Percentiles rank a stretch among this genome's conserved stretches.
Evolutionary conservation across 257 asterid genomes (phyloP).

Genomic region (Nicotiana noctiflora): DNA sequence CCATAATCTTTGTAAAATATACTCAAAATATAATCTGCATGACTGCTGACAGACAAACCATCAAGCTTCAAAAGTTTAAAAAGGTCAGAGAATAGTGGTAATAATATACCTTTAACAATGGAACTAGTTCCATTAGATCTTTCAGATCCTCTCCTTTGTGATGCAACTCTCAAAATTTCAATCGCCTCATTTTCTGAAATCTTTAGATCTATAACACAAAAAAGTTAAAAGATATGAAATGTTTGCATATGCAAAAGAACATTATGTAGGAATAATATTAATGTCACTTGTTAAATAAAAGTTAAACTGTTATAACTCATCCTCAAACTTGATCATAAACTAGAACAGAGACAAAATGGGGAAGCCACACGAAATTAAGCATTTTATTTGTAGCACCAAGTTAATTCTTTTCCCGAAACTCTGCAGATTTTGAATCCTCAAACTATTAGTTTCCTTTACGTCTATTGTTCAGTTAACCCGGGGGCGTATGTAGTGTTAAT

Average conservation of each 20-base stretch:
- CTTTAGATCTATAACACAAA: conserved; percentile 39
- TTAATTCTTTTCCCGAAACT: background rate
- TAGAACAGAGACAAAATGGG: background rate
- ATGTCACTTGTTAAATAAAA: background rate
- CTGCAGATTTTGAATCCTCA: background rate
- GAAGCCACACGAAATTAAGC: background rate
- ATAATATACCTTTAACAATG: conserved; percentile 49
- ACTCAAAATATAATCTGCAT: background rate
- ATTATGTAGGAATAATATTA: background rate
- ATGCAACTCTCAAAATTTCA: conserved; percentile 49
- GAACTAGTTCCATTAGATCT: conserved; percentile 32
- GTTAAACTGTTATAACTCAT: background rate
- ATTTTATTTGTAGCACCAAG: background rate
- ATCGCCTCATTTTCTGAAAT: conserved; percentile 61
- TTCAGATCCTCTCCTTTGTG: conserved; percentile 44
- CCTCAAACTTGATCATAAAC: background rate
- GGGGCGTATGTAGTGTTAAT: too few relatives aligned
- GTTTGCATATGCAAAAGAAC: background rate
- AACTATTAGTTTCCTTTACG: background rate
- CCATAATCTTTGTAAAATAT: background rate
- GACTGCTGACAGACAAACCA: background rate
- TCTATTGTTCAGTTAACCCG: too few relatives aligned
- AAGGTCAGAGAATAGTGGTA: background rate
- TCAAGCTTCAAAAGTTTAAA: background rate
- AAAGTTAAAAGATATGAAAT: background rate